Percentiles rank a stretch among this genome's conserved stretches.
phyloP scores from a whole-genome alignment of 495 filamentous ascomycete species.

The Pseudoneurospora amorphoporcata region DNA sequence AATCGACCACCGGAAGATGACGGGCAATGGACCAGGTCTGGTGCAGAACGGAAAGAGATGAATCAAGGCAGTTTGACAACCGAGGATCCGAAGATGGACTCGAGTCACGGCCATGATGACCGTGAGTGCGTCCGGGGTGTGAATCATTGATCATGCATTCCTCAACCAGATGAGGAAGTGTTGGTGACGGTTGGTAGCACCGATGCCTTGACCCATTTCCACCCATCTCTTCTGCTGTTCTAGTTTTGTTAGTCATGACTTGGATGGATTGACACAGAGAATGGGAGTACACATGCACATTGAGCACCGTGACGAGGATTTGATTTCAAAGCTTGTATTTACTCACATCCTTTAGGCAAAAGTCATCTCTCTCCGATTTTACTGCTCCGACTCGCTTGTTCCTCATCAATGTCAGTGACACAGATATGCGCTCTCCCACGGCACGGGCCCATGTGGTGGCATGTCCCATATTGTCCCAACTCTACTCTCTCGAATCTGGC shows the following conservation, averaged over 20 bases:
- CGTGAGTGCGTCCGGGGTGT: neutral
- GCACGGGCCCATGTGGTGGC: neutral
- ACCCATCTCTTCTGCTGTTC: neutral
- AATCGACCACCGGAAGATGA: neutral
- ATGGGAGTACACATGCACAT: neutral
- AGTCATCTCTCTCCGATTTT: neutral
- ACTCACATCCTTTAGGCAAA: neutral
- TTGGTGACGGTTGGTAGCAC: neutral
- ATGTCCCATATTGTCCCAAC: neutral
- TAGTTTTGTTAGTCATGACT: neutral
- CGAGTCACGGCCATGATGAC: neutral
- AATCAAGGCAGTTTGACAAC: neutral
- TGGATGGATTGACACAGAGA: neutral
- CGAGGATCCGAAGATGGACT: neutral
- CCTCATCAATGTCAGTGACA: neutral
- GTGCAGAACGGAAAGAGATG: neutral
- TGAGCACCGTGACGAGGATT: neutral
- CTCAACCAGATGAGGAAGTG: neutral
- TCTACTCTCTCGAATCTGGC: neutral
- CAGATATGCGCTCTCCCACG: neutral
- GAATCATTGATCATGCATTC: neutral
- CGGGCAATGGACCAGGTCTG: neutral
- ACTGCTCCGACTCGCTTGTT: neutral
- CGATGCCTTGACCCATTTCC: neutral
- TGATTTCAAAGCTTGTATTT: neutral